Percentiles rank a stretch among this genome's conserved stretches.
Evolutionary conservation across 495 filamentous ascomycete genomes (phyloP).

Genomic region (Oidiodendron maius): DNA sequence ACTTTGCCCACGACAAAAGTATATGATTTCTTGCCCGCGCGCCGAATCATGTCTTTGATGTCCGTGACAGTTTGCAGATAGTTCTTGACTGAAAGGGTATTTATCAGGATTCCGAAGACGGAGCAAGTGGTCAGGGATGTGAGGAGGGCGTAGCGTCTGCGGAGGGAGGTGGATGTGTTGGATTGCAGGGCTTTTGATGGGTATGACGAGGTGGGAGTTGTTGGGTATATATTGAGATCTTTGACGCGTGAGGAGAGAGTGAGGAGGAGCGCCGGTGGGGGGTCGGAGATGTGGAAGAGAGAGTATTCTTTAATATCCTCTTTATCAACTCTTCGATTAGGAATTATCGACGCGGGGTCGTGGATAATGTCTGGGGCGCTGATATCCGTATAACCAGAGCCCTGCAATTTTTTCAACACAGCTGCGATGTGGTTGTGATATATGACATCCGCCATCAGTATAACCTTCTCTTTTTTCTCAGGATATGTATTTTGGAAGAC

Average conservation of each 20-base stretch:
- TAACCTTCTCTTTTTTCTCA: conserved; percentile 53
- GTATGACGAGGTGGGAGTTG: conserved; percentile 35
- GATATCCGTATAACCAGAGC: conserved; percentile 62
- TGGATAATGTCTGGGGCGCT: conserved; percentile 67
- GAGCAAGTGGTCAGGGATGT: conserved; percentile 73
- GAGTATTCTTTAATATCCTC: conserved; percentile 61
- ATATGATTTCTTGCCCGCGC: conserved; percentile 86
- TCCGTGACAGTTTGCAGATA: conserved; percentile 76
- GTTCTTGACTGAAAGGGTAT: conserved; percentile 86
- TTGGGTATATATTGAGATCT: conserved; percentile 73
- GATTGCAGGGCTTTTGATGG: conserved; percentile 23
- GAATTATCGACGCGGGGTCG: conserved; percentile 72
- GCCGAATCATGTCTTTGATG: conserved; percentile 61
- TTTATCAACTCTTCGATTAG: conserved; percentile 61
- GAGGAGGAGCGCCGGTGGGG: conserved; percentile 77
- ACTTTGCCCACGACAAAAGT: conserved; percentile 95
- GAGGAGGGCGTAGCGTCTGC: conserved; percentile 81
- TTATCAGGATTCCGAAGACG: conserved; percentile 89
- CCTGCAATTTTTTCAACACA: conserved; percentile 42
- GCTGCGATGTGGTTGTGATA: conserved; percentile 64
- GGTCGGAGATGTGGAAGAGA: conserved; percentile 85
- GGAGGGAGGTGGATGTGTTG: conserved; percentile 48
- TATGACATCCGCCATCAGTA: conserved; percentile 87
- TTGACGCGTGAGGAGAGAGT: conserved; percentile 79
- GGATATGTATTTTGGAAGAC: conserved; percentile 67